phyloP scores from a whole-genome alignment of 2,329 filamentous ascomycete genomes.

The Colletotrichum sp. region DNA sequence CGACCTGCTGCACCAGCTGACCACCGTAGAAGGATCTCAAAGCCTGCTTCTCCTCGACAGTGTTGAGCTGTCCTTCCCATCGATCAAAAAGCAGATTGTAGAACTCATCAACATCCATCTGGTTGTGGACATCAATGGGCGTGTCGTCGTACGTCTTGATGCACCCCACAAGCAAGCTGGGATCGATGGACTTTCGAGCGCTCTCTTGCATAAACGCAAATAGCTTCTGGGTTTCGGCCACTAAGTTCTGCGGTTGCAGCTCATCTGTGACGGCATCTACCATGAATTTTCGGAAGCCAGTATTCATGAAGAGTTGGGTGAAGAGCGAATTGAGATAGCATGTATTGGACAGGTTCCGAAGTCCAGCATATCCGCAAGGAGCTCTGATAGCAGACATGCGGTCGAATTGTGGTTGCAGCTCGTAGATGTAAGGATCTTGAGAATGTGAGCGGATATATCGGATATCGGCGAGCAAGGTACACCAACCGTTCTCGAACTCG shows the following conservation, averaged over 20 bases:
- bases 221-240: conserved; percentile 78
- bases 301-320: conserved; percentile 96
- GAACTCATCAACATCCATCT: conserved; percentile 99
- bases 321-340: conserved; percentile 97
- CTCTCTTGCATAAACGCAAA: conserved; percentile 89
- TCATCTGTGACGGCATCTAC: conserved; percentile 65
- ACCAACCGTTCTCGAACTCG: conserved; percentile 8
- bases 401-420: conserved; percentile 67
- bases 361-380: conserved; percentile 80
- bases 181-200: conserved; percentile 74
- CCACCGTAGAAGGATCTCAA: conserved; percentile 90
- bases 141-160: conserved; percentile 85
- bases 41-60: conserved; percentile 68
- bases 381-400: conserved; percentile 72
- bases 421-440: conserved; percentile 61
- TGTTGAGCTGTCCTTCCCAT: conserved; percentile 81
- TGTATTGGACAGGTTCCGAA: conserved; percentile 93
- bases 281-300: conserved; percentile 85
- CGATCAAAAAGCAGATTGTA: conserved; percentile 93
- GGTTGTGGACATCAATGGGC: conserved; percentile 82
- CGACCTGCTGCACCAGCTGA: conserved; percentile 91
- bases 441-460: neutral
- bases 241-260: conserved; percentile 65
- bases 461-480: neutral
- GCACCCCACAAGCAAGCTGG: conserved; percentile 71